Evolutionary conservation across 352 stramenopile genomes (phyloP).

Genomic region (Globisporangium spiculum): DNA sequence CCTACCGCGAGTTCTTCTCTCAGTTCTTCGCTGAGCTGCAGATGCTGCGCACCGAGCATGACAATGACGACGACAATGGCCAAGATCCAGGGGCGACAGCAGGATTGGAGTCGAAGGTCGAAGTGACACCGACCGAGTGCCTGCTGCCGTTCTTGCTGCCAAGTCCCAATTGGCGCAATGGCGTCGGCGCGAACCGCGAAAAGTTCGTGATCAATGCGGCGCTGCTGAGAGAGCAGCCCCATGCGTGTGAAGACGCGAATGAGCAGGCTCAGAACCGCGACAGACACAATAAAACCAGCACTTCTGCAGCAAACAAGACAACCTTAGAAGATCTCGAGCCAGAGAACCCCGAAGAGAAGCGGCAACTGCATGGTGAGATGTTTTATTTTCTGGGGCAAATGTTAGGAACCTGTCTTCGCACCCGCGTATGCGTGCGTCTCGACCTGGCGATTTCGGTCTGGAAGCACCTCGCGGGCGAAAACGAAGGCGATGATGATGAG

Average conservation of each 20-base stretch:
- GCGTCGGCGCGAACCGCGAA: slow-evolving; percentile 73
- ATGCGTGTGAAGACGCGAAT: neutral
- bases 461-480: slow-evolving; percentile 65
- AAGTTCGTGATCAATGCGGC: slow-evolving; percentile 81
- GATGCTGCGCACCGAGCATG: slow-evolving; percentile 29
- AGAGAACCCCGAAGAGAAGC: slow-evolving; percentile 46
- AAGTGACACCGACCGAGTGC: slow-evolving; percentile 31
- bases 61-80: slow-evolving; percentile 5
- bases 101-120: slow-evolving; percentile 4
- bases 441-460: slow-evolving; percentile 70
- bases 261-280: neutral
- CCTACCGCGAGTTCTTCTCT: slow-evolving; percentile 92
- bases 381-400: slow-evolving; percentile 90
- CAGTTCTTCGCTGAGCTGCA: slow-evolving; percentile 78
- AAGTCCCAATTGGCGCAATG: slow-evolving; percentile 85
- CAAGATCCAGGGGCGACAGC: neutral
- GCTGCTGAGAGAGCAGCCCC: slow-evolving; percentile 16
- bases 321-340: neutral
- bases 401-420: slow-evolving; percentile 85
- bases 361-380: slow-evolving; percentile 76
- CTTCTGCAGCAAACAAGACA: neutral
- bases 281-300: neutral
- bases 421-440: slow-evolving; percentile 68
- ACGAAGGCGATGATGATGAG: slow-evolving; percentile 17
- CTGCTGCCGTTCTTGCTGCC: slow-evolving; percentile 85